phyloP scores from a whole-genome alignment of 805 yeast species.

The Wickerhamomyces ciferrii region DNA sequence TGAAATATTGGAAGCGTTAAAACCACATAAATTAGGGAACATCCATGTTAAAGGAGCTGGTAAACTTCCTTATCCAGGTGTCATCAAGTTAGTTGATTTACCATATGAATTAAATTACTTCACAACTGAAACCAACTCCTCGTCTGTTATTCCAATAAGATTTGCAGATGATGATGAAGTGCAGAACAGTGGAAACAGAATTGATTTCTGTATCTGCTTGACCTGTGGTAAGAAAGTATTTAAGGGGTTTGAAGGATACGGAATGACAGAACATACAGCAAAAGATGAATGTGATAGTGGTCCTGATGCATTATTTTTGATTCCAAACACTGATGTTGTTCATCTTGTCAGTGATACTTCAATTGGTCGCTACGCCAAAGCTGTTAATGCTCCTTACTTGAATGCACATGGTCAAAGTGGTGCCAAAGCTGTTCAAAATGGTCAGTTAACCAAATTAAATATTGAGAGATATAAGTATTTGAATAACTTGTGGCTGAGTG shows the following conservation, averaged over 20 bases:
- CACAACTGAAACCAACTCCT: constrained; percentile 21
- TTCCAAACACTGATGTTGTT: constrained; percentile 29
- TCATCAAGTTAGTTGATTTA: constrained; percentile 48
- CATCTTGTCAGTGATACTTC: constrained; percentile 16
- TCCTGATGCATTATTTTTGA: constrained; percentile 29
- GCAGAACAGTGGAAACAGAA: constrained; percentile 18
- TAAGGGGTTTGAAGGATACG: constrained; percentile 22
- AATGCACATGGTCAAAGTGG: constrained; percentile 76
- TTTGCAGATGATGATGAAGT: constrained; percentile 7
- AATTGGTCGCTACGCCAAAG: constrained; percentile 25
- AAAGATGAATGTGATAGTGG: constrained; percentile 13
- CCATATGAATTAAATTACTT: constrained; percentile 41
- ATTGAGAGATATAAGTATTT: constrained; percentile 48
- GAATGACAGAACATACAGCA: constrained; percentile 25
- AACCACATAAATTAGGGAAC: background rate
- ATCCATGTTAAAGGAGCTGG: too few relatives aligned
- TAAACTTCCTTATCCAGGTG: constrained; percentile 40
- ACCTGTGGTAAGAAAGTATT: constrained; percentile 38
- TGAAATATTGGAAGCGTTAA: background rate
- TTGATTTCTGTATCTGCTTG: constrained; percentile 40
- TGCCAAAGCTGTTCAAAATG: constrained; percentile 45
- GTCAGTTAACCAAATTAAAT: constrained; percentile 49
- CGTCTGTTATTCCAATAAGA: constrained; percentile 1
- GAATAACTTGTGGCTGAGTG: constrained; percentile 57
- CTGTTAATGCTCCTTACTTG: constrained; percentile 63